phyloP scores from a whole-genome alignment of 2,329 filamentous ascomycete species.

The Claviceps arundinis region DNA sequence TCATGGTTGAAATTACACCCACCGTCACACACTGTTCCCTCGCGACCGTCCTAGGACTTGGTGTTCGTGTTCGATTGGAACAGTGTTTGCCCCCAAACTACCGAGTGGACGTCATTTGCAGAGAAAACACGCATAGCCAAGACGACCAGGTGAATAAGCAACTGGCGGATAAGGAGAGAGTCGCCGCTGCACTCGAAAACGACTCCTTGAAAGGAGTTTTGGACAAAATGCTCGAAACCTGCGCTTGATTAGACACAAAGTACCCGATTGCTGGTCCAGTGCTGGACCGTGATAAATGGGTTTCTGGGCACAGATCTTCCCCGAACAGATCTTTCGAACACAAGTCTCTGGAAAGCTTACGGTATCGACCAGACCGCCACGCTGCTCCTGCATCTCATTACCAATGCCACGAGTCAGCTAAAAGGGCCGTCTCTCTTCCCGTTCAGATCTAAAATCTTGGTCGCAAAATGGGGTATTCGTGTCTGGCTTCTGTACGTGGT shows the following conservation, averaged over 20 bases:
- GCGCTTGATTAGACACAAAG: slow-evolving; percentile 34
- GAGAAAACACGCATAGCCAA: slow-evolving; percentile 89
- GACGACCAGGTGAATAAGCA: slow-evolving; percentile 97
- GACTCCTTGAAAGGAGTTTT: slow-evolving; percentile 77
- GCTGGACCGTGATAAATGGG: neutral
- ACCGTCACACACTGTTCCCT: slow-evolving; percentile 96
- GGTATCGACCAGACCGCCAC: slow-evolving; percentile 4
- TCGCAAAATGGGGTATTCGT: neutral
- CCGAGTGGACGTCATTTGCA: slow-evolving; percentile 83
- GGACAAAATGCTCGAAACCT: slow-evolving; percentile 86
- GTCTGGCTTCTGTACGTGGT: neutral
- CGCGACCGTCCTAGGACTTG: slow-evolving; percentile 89
- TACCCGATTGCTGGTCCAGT: neutral
- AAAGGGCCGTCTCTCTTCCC: too few relatives aligned
- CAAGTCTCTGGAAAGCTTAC: slow-evolving; percentile 1
- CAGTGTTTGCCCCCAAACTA: slow-evolving; percentile 85
- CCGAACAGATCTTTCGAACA: neutral
- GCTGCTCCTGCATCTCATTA: slow-evolving; percentile 1
- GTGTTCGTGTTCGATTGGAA: slow-evolving; percentile 81
- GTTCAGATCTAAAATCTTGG: neutral
- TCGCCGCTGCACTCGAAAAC: slow-evolving; percentile 90
- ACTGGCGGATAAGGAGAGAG: slow-evolving; percentile 87
- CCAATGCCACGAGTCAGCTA: neutral
- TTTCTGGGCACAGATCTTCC: too few relatives aligned
- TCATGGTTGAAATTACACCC: slow-evolving; percentile 82